Conservation (phyloP, 78 protist genomes). For the Neovahlkampfia damariscottae region DNA sequence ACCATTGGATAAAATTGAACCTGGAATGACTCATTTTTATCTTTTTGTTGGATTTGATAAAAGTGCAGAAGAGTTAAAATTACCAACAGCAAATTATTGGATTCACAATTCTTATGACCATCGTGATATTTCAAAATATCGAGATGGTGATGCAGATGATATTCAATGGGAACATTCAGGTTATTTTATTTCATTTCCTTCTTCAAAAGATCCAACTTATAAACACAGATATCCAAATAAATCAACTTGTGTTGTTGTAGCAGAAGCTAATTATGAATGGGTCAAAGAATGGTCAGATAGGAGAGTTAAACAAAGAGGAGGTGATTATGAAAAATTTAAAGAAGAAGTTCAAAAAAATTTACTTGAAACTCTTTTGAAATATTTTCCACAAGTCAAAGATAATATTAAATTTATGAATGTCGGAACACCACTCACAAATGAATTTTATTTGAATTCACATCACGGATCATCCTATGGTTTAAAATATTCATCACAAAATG, state of each 20-base stretch:
- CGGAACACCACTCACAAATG: conserved; percentile 14
- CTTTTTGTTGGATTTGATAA: conserved; percentile 3
- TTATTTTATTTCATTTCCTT: conserved; percentile 12
- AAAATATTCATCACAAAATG: background rate
- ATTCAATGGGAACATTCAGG: too few relatives aligned
- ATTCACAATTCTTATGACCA: background rate
- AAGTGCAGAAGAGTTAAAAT: background rate
- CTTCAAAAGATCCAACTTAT: conserved; percentile 11
- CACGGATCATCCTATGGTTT: conserved; percentile 13
- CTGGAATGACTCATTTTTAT: background rate
- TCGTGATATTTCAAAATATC: too few relatives aligned
- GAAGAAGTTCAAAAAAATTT: background rate
- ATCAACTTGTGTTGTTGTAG: background rate
- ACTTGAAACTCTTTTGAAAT: background rate
- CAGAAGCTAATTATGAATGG: background rate
- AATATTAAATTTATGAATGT: background rate
- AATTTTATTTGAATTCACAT: background rate
- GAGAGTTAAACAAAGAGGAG: conserved; percentile 10
- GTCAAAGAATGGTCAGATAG: background rate
- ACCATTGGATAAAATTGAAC: too few relatives aligned
- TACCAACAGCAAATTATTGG: conserved; percentile 6
- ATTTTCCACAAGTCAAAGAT: conserved; percentile 5
- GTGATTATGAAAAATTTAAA: background rate
- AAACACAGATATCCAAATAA: conserved; percentile 7
- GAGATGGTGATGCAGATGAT: too few relatives aligned